These are phyloP conservation scores for Phytophthora idaei DNA, from an alignment of 352 stramenopile species.

Conservation along the genomic window DNA sequence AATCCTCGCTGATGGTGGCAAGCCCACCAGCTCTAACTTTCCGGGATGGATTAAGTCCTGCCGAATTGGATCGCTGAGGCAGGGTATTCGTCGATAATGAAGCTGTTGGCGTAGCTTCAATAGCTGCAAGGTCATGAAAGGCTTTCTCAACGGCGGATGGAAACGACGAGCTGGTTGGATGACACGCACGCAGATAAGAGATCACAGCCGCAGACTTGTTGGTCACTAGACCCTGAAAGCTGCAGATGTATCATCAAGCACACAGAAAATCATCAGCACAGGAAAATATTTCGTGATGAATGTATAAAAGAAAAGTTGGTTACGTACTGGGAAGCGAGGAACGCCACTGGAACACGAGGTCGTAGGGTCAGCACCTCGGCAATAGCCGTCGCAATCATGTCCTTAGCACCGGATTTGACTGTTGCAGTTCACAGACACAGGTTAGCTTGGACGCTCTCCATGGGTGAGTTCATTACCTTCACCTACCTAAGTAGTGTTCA, in stretches of 20 bases:
- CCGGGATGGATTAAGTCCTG: neutral
- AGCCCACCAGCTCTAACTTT: constrained; percentile 11
- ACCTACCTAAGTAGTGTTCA: constrained; percentile 17
- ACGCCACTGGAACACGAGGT: constrained; percentile 25
- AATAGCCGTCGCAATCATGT: constrained; percentile 25
- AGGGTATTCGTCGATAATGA: constrained; percentile 4
- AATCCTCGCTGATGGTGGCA: constrained; percentile 19
- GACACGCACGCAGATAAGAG: constrained; percentile 23
- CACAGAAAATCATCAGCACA: no score
- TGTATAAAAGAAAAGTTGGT: neutral
- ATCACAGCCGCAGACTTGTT: constrained; percentile 18
- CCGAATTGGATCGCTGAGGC: constrained; percentile 9
- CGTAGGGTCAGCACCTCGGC: constrained; percentile 27
- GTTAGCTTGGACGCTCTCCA: neutral
- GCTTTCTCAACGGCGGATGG: constrained; percentile 27
- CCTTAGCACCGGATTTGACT: constrained; percentile 35
- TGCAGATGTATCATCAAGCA: neutral
- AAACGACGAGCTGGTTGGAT: constrained; percentile 24
- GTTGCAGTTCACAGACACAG: neutral
- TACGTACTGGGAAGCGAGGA: constrained; percentile 33
- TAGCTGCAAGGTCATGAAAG: constrained; percentile 24
- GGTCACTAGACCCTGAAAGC: constrained; percentile 27
- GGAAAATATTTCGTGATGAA: no score
- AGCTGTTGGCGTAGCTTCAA: neutral
- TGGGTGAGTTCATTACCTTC: neutral